Base-by-base conservation (phyloP, 352 stramenopile genomes). In the Blastocystis sp. region DNA sequence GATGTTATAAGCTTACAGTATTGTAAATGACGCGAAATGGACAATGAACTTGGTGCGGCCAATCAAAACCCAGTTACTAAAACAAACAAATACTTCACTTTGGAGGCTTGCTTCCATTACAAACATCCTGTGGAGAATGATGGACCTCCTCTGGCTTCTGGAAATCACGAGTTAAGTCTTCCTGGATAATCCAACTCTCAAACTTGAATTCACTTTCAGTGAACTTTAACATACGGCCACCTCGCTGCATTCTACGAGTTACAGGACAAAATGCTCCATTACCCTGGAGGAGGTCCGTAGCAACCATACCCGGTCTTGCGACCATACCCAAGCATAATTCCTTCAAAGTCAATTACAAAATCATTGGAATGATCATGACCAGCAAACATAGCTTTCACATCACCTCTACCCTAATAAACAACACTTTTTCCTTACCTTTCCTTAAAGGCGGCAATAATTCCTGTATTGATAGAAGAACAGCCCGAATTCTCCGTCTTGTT, bases 311-410 rank as follows among this genome's bases (percentile, higher is more conserved):
- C 78, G 9, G 78, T 89, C 51, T 89, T 89, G 27, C 78, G 58
- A 59, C 78, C 78, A 30, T 89, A 79, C 0, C 60, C 66, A 11
- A 89, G 66, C n/a, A 79, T 13, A 30, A 89, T 78, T 13, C 78
- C 78, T n/a, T 89, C 60, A 30, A 79, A 89, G 6, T 89, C 78
- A 37, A 51, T 78, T n/a, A 79, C 66, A 42, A 62, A 89, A 30
- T 89, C 78, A 78, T 79, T 89, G 24, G 24, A 48, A 42, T 89
- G 78, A 30, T 89, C 78, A 56, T 89, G 78, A 42, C 78, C 78
- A 22, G 42, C 58, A 56, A 89, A 89, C 11, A 79, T 27, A 15
- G 78, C 78, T 15, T 62, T 62, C 13, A 89, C 40, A 33, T 89
- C 78, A 19, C 48, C 48, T 89, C 78, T 82, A 64, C 73, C 2